Percentiles rank a stretch among this genome's conserved stretches.
Conservation (phyloP, 768 basidiomycete species). For the Strobilomyces confusus region DNA sequence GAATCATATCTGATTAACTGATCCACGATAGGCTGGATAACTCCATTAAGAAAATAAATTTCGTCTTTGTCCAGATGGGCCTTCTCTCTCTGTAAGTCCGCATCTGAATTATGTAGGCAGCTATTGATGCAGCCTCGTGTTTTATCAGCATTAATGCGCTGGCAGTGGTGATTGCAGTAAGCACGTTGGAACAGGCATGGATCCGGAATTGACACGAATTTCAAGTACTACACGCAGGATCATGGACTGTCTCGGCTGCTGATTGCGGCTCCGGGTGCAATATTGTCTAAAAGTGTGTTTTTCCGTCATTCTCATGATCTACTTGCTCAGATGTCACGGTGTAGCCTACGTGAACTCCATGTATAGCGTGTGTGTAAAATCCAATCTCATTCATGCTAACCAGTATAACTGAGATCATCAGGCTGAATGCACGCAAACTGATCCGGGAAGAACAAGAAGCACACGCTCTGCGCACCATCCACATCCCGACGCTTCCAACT, state of each 20-base stretch:
- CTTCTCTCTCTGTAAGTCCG: background rate
- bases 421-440: constrained; percentile 15
- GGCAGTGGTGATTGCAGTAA: constrained; percentile 12
- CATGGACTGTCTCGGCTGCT: background rate
- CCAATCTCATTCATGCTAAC: background rate
- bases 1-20: background rate
- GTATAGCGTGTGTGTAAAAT: constrained; percentile 19
- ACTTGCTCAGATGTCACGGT: background rate
- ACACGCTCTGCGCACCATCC: background rate
- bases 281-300: constrained; percentile 20
- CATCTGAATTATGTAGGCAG: background rate
- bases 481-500: constrained; percentile 19
- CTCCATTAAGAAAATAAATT: constrained; percentile 8
- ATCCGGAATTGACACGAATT: background rate
- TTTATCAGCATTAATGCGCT: constrained; percentile 11
- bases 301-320: background rate
- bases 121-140: background rate
- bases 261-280: constrained; percentile 4
- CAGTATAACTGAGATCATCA: background rate
- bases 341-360: constrained; percentile 25
- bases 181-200: background rate
- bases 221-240: constrained; percentile 17
- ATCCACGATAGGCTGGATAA: background rate
- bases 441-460: constrained; percentile 18
- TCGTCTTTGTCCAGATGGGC: background rate